A percentile compares a stretch with the other conserved stretches of the same genome.
phyloP scores from a whole-genome alignment of 2,329 filamentous ascomycete genomes.

The Emmonsia crescens region DNA sequence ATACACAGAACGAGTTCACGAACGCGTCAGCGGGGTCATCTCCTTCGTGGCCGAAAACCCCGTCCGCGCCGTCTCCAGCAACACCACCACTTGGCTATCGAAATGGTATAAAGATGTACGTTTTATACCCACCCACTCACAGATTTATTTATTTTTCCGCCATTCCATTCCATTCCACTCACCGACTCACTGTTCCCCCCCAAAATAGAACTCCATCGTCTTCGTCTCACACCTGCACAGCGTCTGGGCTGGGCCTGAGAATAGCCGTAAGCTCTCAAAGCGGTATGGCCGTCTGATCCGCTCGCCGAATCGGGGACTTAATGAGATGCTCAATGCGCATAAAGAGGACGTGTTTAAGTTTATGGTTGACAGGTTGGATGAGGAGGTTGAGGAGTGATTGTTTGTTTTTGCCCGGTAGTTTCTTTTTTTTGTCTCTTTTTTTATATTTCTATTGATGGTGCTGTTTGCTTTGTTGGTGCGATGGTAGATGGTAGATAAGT shows the following conservation, averaged over 20 bases:
- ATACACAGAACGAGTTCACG: slow-evolving; percentile 14
- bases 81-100: slow-evolving; percentile 55
- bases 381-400: not conserved
- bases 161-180: slow-evolving; percentile 4
- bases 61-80: slow-evolving; percentile 68
- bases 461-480: not conserved
- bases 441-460: not conserved
- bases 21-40: slow-evolving; percentile 59
- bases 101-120: slow-evolving; percentile 68
- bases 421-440: not conserved
- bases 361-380: slow-evolving; percentile 31
- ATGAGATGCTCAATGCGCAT: slow-evolving; percentile 48
- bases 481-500: not conserved
- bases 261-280: slow-evolving; percentile 45
- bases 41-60: slow-evolving; percentile 69
- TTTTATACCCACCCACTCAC: not conserved
- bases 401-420: not conserved
- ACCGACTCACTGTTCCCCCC: not conserved
- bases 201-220: slow-evolving; percentile 56
- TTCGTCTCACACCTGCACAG: slow-evolving; percentile 66
- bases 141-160: too few relatives aligned
- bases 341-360: slow-evolving; percentile 39
- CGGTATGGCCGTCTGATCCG: slow-evolving; percentile 45
- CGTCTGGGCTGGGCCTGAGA: slow-evolving; percentile 58
- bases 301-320: slow-evolving; percentile 37